Percentiles rank a stretch among this genome's conserved stretches.
These are phyloP conservation scores for Hortiboletus campestris DNA, from an alignment of 768 basidiomycete species.

Conservation along the genomic window DNA sequence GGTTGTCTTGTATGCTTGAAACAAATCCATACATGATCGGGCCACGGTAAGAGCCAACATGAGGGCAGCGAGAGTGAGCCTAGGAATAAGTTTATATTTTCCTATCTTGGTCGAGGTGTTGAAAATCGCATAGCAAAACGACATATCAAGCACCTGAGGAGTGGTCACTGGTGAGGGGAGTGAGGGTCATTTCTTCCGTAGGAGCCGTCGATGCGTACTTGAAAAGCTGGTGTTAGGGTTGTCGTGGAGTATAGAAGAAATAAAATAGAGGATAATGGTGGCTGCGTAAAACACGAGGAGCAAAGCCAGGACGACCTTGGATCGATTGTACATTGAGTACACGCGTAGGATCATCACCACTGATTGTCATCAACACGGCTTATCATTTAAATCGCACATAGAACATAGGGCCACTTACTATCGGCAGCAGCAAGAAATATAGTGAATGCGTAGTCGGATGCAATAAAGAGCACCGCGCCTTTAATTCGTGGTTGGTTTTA, in stretches of 20 bases:
- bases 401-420: slow-evolving; percentile 9
- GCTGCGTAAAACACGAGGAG: slow-evolving; percentile 14
- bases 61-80: slow-evolving; percentile 10
- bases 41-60: slow-evolving; percentile 6
- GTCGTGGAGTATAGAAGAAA: neutral
- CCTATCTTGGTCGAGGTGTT: neutral
- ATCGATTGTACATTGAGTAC: slow-evolving; percentile 23
- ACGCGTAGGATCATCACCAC: slow-evolving; percentile 26
- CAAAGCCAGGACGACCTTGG: slow-evolving; percentile 11
- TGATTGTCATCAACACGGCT: neutral
- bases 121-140: slow-evolving; percentile 9
- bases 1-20: slow-evolving; percentile 9
- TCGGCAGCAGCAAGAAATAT: slow-evolving; percentile 19
- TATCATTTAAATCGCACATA: neutral
- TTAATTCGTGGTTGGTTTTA: neutral
- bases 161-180: slow-evolving; percentile 2
- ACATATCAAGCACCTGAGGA: slow-evolving; percentile 11
- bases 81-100: slow-evolving; percentile 11
- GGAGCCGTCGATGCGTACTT: neutral
- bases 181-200: neutral
- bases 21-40: slow-evolving; percentile 6
- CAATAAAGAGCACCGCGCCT: slow-evolving; percentile 10
- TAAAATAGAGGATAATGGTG: neutral
- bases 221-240: slow-evolving; percentile 10
- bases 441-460: neutral